These are phyloP conservation scores for Cercospora sp. DNA, from an alignment of 2,329 filamentous ascomycete species.

Conservation along the genomic window DNA sequence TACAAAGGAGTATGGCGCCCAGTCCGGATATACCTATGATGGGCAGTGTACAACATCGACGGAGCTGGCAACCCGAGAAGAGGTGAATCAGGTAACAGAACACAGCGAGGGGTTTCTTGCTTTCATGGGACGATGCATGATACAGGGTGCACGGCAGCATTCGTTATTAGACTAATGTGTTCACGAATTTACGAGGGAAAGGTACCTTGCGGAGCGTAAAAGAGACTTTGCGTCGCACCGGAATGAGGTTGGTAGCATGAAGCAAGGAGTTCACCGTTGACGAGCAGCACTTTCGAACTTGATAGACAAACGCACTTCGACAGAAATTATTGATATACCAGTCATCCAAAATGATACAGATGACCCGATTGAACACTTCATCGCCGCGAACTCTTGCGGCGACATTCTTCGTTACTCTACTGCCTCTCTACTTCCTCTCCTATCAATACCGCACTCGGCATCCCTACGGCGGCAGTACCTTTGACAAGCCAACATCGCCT, in stretches of 20 bases:
- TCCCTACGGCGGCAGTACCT: slow-evolving; percentile 17
- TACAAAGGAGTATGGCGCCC: slow-evolving; percentile 5
- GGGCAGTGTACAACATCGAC: slow-evolving; percentile 12
- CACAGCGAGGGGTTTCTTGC: background rate
- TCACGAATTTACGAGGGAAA: slow-evolving; percentile 1
- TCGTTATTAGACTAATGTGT: slow-evolving; percentile 1
- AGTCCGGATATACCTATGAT: slow-evolving; percentile 3
- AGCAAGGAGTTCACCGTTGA: background rate
- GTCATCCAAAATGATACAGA: background rate
- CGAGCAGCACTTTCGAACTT: background rate
- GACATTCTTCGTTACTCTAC: slow-evolving; percentile 17
- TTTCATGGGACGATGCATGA: background rate
- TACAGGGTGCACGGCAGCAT: slow-evolving; percentile 2
- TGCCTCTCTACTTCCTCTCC: slow-evolving; percentile 30
- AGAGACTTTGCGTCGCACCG: background rate
- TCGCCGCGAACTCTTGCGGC: background rate
- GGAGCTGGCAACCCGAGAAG: slow-evolving; percentile 14
- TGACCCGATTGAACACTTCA: background rate
- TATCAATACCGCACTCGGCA: slow-evolving; percentile 27
- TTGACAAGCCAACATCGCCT: background rate
- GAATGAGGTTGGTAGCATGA: slow-evolving; percentile 4
- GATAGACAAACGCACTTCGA: background rate
- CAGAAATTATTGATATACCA: background rate
- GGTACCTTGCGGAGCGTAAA: background rate
- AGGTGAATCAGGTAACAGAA: background rate